These are phyloP conservation scores for Wallacemonas collosoma DNA, from an alignment of 208 protist genomes.

Conservation along the genomic window DNA sequence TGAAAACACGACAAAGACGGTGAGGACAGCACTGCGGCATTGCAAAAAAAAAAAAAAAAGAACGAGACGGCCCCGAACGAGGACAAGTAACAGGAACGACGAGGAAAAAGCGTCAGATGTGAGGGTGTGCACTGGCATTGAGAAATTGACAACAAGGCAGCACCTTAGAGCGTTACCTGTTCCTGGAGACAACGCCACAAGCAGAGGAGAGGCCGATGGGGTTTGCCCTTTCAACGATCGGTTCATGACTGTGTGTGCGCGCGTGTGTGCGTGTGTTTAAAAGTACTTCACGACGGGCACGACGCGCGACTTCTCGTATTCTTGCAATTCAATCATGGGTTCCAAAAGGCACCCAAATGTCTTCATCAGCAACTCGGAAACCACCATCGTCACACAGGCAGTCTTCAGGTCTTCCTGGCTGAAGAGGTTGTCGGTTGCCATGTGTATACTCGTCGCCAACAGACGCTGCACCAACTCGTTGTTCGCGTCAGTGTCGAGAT, in stretches of 20 bases:
- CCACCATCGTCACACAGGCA: slow-evolving; percentile 40
- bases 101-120: too few species aligned
- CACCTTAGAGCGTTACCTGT: too few species aligned
- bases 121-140: too few species aligned
- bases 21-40: neutral
- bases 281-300: slow-evolving; percentile 15
- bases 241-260: neutral
- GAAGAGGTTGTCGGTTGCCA: slow-evolving; percentile 32
- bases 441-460: slow-evolving; percentile 53
- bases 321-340: slow-evolving; percentile 50
- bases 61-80: neutral
- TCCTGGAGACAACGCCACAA: too few species aligned
- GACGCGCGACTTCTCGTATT: slow-evolving; percentile 51
- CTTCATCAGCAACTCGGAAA: slow-evolving; percentile 43
- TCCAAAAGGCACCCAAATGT: slow-evolving; percentile 31
- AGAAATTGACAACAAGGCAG: too few species aligned
- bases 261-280: neutral
- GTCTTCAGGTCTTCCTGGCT: slow-evolving; percentile 42
- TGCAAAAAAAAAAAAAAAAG: slow-evolving; percentile 30
- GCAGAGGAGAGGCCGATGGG: too few species aligned
- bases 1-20: neutral
- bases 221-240: neutral
- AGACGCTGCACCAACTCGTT: slow-evolving; percentile 43
- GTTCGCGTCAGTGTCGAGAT: slow-evolving; percentile 21
- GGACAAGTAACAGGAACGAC: too few species aligned